Conservation (phyloP, 306 rosid species). For the Acacia acuminata region DNA sequence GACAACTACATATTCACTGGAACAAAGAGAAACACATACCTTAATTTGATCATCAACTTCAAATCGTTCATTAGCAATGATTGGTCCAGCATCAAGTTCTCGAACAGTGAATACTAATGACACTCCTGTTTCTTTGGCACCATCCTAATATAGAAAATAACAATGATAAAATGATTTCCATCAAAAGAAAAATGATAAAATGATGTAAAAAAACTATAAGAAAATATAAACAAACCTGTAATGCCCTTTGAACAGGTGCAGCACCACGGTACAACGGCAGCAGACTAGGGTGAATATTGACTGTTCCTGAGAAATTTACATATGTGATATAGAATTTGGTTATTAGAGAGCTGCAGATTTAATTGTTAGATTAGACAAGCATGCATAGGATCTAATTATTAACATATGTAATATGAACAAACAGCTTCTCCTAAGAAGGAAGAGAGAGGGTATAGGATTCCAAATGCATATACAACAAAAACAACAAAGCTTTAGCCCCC, state of each 20-base stretch:
- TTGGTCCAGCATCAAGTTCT: slow-evolving; percentile 88
- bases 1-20: not conserved
- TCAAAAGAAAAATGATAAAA: not conserved
- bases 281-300: slow-evolving; percentile 88
- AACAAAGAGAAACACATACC: slow-evolving; percentile 42
- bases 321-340: not conserved
- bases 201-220: not conserved
- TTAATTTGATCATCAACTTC: slow-evolving; percentile 73
- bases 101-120: slow-evolving; percentile 93
- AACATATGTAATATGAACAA: not conserved
- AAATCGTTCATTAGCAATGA: slow-evolving; percentile 63
- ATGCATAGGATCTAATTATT: not conserved
- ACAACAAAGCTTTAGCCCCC: not conserved
- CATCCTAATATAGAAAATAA: slow-evolving; percentile 56
- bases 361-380: not conserved
- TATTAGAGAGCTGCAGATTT: slow-evolving; percentile 15
- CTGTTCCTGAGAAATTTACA: slow-evolving; percentile 67
- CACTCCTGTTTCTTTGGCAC: slow-evolving; percentile 83
- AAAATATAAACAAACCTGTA: slow-evolving; percentile 60
- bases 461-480: not conserved
- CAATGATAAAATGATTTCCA: not conserved
- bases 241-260: slow-evolving; percentile 95
- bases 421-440: not conserved
- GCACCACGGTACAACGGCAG: slow-evolving; percentile 92
- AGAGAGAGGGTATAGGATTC: not conserved